A percentile compares a stretch with the other conserved stretches of the same genome.
Conservation (phyloP, 2,329 filamentous ascomycete genomes). For the Cladophialophora carrionii region DNA sequence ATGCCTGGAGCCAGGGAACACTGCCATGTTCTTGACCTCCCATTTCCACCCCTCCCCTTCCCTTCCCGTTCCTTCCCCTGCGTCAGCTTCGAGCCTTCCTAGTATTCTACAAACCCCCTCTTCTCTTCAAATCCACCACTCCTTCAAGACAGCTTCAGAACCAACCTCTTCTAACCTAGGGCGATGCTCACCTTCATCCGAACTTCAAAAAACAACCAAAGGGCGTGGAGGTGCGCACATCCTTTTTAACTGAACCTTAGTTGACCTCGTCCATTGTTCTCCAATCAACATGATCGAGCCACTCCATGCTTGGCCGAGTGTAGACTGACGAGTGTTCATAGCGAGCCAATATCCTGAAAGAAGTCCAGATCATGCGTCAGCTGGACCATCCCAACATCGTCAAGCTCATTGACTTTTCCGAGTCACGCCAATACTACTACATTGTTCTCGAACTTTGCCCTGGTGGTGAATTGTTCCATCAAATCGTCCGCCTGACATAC, state of each 20-base stretch:
- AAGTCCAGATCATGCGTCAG: constrained; percentile 98
- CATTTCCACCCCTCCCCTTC: constrained; percentile 34
- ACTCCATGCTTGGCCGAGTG: constrained; percentile 33
- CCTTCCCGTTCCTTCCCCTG: constrained; percentile 19
- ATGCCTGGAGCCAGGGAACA: constrained; percentile 52
- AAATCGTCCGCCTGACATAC: constrained; percentile 96
- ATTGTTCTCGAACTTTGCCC: constrained; percentile 94
- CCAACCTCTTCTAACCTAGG: constrained; percentile 67
- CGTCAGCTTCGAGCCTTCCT: constrained; percentile 2
- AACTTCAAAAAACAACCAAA: constrained; percentile 94
- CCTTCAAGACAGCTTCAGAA: constrained; percentile 43
- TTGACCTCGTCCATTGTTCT: constrained; percentile 28
- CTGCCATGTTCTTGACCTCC: constrained; percentile 29
- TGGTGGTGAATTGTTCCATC: constrained; percentile 95
- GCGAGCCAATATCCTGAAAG: constrained; percentile 97
- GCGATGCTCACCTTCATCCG: constrained; percentile 89
- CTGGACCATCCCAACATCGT: constrained; percentile 96
- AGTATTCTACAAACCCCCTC: constrained; percentile 37
- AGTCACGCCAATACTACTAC: constrained; percentile 94
- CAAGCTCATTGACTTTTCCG: constrained; percentile 88
- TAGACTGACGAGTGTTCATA: constrained; percentile 49
- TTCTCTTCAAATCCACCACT: constrained; percentile 34
- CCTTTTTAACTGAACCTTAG: constrained; percentile 42
- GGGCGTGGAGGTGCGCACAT: constrained; percentile 87
- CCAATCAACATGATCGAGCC: background rate